A percentile compares a stretch with the other conserved stretches of the same genome.
These are phyloP conservation scores for Trichoderma arundinaceum DNA, from an alignment of 2,329 filamentous ascomycete species.

Conservation along the genomic window DNA sequence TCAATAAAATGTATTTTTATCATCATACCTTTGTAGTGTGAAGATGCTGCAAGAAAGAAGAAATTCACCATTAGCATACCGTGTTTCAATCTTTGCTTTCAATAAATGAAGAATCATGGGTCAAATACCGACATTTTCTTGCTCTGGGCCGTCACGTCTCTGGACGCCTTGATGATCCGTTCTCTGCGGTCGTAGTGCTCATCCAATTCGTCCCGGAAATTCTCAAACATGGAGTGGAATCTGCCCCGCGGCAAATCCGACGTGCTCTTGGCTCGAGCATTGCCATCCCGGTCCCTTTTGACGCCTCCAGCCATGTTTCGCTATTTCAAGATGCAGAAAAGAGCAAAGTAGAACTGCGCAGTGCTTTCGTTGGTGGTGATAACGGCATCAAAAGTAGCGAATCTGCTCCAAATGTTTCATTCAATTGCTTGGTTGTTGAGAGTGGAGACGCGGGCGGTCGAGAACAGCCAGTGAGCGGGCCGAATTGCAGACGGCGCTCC, in stretches of 20 bases:
- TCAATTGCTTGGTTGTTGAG: slow-evolving; percentile 13
- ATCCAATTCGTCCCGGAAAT: slow-evolving; percentile 86
- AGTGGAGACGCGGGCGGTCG: slow-evolving; percentile 13
- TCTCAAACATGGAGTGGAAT: slow-evolving; percentile 80
- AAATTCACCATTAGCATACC: background rate
- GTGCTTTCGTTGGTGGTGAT: background rate
- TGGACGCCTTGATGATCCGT: slow-evolving; percentile 84
- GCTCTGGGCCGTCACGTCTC: slow-evolving; percentile 90
- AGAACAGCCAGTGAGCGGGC: slow-evolving; percentile 9
- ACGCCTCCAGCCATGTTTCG: slow-evolving; percentile 48
- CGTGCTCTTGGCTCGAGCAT: slow-evolving; percentile 48
- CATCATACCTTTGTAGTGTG: slow-evolving; percentile 47
- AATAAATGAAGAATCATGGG: background rate
- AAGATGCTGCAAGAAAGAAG: slow-evolving; percentile 44
- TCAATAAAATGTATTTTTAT: background rate
- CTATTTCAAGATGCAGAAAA: background rate
- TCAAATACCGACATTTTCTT: slow-evolving; percentile 82
- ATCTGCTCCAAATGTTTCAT: background rate
- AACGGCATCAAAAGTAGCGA: background rate
- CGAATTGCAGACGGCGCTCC: background rate
- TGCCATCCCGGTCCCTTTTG: slow-evolving; percentile 62
- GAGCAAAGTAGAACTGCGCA: background rate
- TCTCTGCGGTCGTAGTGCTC: slow-evolving; percentile 93
- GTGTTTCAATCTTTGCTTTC: no score
- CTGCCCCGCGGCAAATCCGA: slow-evolving; percentile 46